A percentile compares a stretch with the other conserved stretches of the same genome.
Conservation (phyloP, 441 rosid species). For the Macaranga tanarius region DNA sequence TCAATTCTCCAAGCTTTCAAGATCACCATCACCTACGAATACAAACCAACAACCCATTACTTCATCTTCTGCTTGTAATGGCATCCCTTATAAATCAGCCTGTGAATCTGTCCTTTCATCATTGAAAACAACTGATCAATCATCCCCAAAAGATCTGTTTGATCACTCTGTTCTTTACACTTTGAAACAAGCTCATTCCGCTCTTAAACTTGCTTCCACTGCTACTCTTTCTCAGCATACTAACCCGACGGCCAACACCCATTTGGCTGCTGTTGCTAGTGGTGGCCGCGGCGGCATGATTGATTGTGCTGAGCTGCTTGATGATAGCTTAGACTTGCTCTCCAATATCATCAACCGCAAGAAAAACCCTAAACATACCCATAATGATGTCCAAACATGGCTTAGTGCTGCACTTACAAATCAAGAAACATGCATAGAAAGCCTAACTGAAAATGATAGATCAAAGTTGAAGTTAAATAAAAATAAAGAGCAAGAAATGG, state of each 20-base stretch:
- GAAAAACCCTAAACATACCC: conserved; percentile 2
- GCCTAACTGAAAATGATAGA: conserved; percentile 32
- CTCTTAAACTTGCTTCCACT: conserved; percentile 30
- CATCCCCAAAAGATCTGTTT: conserved; percentile 26
- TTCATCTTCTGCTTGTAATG: conserved; percentile 15
- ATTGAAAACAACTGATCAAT: neutral
- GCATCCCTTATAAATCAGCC: conserved; percentile 20
- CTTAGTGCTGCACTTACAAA: conserved; percentile 57
- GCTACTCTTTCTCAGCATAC: conserved; percentile 22
- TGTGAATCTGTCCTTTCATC: conserved; percentile 17
- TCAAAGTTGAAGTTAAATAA: conserved; percentile 18
- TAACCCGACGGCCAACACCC: neutral
- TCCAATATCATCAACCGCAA: conserved; percentile 28
- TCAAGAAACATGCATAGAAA: conserved; percentile 50
- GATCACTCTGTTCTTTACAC: conserved; percentile 30
- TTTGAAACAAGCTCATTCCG: conserved; percentile 30
- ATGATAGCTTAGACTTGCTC: conserved; percentile 45
- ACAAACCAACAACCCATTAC: conserved; percentile 2
- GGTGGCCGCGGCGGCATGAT: neutral
- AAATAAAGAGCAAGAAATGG: conserved; percentile 29
- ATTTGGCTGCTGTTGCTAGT: conserved; percentile 9
- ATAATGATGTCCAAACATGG: conserved; percentile 49
- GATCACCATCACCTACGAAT: conserved; percentile 11
- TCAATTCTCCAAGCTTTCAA: conserved; percentile 41
- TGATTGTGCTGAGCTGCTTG: conserved; percentile 51